Evolutionary conservation across 2,329 filamentous ascomycete genomes (phyloP), one percentile per base, ranked within the genome.

Genomic region (Penicillium sp.): DNA sequence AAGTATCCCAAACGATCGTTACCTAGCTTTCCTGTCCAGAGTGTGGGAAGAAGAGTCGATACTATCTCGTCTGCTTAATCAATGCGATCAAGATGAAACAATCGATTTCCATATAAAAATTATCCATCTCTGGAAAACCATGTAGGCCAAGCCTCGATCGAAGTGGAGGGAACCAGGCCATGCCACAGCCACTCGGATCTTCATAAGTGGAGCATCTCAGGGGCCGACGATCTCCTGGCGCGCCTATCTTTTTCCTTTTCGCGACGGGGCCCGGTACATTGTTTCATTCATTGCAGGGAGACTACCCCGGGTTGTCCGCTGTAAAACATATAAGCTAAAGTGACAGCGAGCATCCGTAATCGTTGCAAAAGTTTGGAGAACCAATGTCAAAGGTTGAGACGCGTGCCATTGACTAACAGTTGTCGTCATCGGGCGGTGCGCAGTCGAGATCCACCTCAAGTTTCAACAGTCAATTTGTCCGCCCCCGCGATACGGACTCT

Each of bases 391-490:
- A 13, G 36, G 36, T 3, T 10, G 21, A 21, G 10, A 21, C 18
- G 18, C 36, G 18, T 39, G 2, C 13, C 18, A 12, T 21, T 39
- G 36, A 39, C 16, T 9, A 21, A 10, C 10, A 13, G 38, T 42
- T 51, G 47, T 54, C 54, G 51, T 57, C 54, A 57, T 54, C 41
- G 8, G 28, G 45, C 45, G 42, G 42, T 46, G 44, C 51, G 44
- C 45, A 50, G 42, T 47, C 15, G 39, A 26, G 51, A 18, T 51
- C 54, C 51, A 51, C 54, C 36, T 26, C 51, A 36, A 42, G 47
- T 51, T 44, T 54, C 41, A 46, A 26, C 47, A 41, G 15, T 51
- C 54, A 36, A 57, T 57, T 57, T 45, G 54, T 21, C 38, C 8
- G 34, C 9, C 36, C 36, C 36, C 36, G 36, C 36, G 36, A 39